Percentiles rank a stretch among this genome's conserved stretches.
Evolutionary conservation across 2,329 filamentous ascomycete genomes (phyloP).

Genomic region (Alternaria rosae): DNA sequence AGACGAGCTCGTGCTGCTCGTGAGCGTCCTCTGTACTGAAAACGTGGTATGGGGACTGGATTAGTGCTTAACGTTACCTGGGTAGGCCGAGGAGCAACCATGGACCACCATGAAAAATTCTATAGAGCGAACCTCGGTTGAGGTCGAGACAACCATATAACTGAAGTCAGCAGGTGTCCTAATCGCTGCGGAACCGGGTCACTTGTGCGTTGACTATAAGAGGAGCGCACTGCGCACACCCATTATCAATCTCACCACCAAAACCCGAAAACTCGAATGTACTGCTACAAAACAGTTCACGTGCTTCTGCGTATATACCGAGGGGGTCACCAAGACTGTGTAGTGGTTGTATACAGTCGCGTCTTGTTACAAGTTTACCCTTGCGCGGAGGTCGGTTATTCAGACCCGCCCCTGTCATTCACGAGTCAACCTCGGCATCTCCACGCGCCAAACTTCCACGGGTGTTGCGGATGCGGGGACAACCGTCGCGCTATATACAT

Average conservation of each 20-base stretch:
- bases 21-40: background rate
- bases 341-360: background rate
- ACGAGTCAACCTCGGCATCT: slow-evolving; percentile 36
- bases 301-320: background rate
- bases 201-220: background rate
- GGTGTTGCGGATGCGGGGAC: slow-evolving; percentile 27
- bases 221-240: background rate
- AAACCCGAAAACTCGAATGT: background rate
- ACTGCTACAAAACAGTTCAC: background rate
- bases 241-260: background rate
- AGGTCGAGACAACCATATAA: background rate
- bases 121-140: background rate
- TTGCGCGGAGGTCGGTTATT: slow-evolving; percentile 25
- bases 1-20: background rate
- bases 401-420: slow-evolving; percentile 24
- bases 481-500: slow-evolving; percentile 16
- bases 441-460: slow-evolving; percentile 15
- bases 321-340: background rate
- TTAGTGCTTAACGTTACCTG: too few species aligned
- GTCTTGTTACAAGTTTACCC: background rate
- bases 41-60: background rate
- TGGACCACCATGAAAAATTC: background rate
- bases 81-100: too few species aligned
- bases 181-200: background rate
- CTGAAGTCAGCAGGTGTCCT: background rate